Evolutionary conservation across 1,139 yeast species (phyloP).

Genomic region (Yamadazyma mexicana): DNA sequence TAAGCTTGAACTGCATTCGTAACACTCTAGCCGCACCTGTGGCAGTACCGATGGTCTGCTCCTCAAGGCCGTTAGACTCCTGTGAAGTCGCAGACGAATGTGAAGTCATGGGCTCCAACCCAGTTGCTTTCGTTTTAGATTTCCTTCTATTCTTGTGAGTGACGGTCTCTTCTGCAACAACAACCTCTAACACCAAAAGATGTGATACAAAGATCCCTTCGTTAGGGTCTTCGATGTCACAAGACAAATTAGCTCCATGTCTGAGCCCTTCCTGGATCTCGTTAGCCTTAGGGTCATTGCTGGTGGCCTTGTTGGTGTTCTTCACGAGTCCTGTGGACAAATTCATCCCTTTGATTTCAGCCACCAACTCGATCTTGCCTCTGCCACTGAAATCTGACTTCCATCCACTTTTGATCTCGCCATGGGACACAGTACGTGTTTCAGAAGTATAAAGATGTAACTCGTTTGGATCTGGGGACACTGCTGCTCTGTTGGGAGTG

Average conservation of each 20-base stretch:
- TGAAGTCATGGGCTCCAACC: constrained; percentile 29
- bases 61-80: constrained; percentile 6
- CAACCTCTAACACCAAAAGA: constrained; percentile 75
- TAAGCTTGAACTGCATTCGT: constrained; percentile 87
- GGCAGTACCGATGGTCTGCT: constrained; percentile 62
- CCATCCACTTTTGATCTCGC: constrained; percentile 90
- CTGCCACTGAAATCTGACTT: constrained; percentile 79
- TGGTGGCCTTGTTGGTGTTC: constrained; percentile 28
- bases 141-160: constrained; percentile 29
- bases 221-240: constrained; percentile 81
- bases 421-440: constrained; percentile 67
- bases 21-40: constrained; percentile 95
- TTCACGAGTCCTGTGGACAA: constrained; percentile 54
- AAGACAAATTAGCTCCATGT: constrained; percentile 61
- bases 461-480: constrained; percentile 10
- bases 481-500: background rate
- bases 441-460: constrained; percentile 64
- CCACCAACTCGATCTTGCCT: constrained; percentile 77
- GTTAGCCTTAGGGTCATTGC: constrained; percentile 28
- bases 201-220: constrained; percentile 78
- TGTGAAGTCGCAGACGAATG: constrained; percentile 17
- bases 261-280: constrained; percentile 29
- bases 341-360: constrained; percentile 59
- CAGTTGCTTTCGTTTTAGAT: constrained; percentile 17
- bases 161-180: constrained; percentile 87